phyloP scores from a whole-genome alignment of 169 alveolate species.

The Plasmodium billcollinsi region DNA sequence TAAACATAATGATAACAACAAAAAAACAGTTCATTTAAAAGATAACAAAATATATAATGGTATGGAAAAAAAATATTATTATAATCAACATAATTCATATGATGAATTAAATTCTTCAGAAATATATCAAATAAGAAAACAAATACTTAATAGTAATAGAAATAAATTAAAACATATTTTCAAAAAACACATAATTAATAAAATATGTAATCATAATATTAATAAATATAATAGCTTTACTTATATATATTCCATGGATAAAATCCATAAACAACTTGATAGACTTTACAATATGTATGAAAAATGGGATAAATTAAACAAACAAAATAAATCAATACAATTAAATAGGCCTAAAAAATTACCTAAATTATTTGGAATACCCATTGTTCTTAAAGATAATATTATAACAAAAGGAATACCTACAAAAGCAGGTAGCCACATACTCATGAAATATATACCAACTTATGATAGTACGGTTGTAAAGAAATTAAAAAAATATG shows the following conservation, averaged over 20 bases:
- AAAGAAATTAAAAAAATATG: slow-evolving; percentile 71
- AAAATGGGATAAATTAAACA: slow-evolving; percentile 3
- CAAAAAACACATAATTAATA: slow-evolving; percentile 27
- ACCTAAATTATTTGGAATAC: slow-evolving; percentile 66
- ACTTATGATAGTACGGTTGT: slow-evolving; percentile 81
- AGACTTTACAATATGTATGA: slow-evolving; percentile 37
- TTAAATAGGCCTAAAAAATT: not conserved
- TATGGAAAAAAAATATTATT: not conserved
- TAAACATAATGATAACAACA: too few relatives aligned
- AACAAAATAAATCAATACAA: not conserved
- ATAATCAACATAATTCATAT: not conserved
- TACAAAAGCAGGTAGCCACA: slow-evolving; percentile 72
- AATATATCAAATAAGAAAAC: slow-evolving; percentile 46
- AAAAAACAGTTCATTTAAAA: too few relatives aligned
- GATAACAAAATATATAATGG: not conserved
- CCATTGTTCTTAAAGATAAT: slow-evolving; percentile 50
- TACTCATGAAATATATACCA: slow-evolving; percentile 71
- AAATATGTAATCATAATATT: slow-evolving; percentile 16
- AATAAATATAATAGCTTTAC: slow-evolving; percentile 58
- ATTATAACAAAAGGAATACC: slow-evolving; percentile 36
- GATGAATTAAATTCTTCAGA: slow-evolving; percentile 29
- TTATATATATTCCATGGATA: slow-evolving; percentile 27
- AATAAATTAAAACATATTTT: slow-evolving; percentile 6
- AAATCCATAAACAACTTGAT: slow-evolving; percentile 42
- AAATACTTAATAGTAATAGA: slow-evolving; percentile 14